Percentiles rank a stretch among this genome's conserved stretches.
phyloP scores from a whole-genome alignment of 306 rosid genomes.

The Dalbergia cochinchinensis region DNA sequence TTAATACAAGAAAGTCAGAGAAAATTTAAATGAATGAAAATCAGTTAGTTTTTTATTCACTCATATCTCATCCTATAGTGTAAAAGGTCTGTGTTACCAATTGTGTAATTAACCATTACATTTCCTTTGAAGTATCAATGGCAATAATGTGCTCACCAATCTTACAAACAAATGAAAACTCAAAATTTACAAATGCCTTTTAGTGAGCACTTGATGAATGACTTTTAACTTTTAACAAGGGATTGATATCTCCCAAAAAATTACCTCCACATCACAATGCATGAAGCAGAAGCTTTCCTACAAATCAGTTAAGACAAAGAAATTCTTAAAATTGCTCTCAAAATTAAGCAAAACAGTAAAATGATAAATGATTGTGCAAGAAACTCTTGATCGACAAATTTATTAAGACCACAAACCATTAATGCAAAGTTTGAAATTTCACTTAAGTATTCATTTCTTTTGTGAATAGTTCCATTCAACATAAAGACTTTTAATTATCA shows the following conservation, averaged over 20 bases:
- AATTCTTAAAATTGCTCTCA: conserved; percentile 15
- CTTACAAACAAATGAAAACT: not conserved
- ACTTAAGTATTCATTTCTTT: not conserved
- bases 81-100: not conserved
- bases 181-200: conserved; percentile 20
- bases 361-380: not conserved
- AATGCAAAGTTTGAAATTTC: not conserved
- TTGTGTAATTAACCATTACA: conserved; percentile 1
- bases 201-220: conserved; percentile 33
- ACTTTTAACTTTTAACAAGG: conserved; percentile 19
- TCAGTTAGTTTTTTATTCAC: not conserved
- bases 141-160: conserved; percentile 23
- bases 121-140: not conserved
- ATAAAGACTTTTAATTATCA: too few species aligned
- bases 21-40: not conserved
- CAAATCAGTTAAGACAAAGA: not conserved
- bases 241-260: not conserved
- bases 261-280: conserved; percentile 2
- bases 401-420: not conserved
- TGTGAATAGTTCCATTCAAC: not conserved
- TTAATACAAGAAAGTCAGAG: not conserved
- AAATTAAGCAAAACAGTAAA: not conserved
- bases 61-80: not conserved
- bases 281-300: conserved; percentile 21
- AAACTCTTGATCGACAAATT: not conserved